Base-by-base conservation (phyloP, 371 early-diverging fungal genomes). In the Mucor saturninus region DNA sequence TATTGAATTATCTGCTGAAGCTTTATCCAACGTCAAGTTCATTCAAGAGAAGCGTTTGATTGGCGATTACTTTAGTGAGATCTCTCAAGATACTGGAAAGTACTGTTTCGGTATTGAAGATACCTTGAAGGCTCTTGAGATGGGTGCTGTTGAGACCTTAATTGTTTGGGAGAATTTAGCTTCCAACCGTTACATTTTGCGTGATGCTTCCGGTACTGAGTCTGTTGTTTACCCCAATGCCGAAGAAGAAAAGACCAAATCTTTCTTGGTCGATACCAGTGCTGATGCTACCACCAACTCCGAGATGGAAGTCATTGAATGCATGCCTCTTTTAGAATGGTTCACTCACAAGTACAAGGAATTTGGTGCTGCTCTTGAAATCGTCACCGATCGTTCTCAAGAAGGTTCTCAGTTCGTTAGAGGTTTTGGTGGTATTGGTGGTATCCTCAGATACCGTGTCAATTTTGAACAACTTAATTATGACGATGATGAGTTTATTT, bases 361-460 rank as follows among this genome's bases (percentile, higher is more conserved):
- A 53, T 98, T 94, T 68, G 99, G 79, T 64, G 95, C 99, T 56
- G 82, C 76, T 15, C 85, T 99, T 5, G 97, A 98, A 76, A 97
- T 98, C 78, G 92, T 99, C 42, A 98, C 99, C 54, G 96, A 99
- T 87, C 86, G 93, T 62, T 97, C 97, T 46, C 93, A 95, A 66
- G 99, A 99, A 83, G 99, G 99, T 50, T 89, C 97, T 39, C 99
- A 99, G 79, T 99, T 99, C 85, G 96, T 98, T 57, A 93, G 93
- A 76, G 99, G 99, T 30, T 99, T 99, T 84, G 99, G 99, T 81
- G 99, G 99, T 54, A 95, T 99, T 67, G 99, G 99, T 51, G 99
- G 98, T 35, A 77, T 99, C 32, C 87, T 99, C 54, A 72, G 80
- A 75, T 99, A 99, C 89, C 97, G 97, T 88, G 91, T 98, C 64